Evolutionary conservation across 176 grass and related monocot genomes (phyloP), one percentile per base, ranked within the genome.

Genomic region (Eleusine indica): DNA sequence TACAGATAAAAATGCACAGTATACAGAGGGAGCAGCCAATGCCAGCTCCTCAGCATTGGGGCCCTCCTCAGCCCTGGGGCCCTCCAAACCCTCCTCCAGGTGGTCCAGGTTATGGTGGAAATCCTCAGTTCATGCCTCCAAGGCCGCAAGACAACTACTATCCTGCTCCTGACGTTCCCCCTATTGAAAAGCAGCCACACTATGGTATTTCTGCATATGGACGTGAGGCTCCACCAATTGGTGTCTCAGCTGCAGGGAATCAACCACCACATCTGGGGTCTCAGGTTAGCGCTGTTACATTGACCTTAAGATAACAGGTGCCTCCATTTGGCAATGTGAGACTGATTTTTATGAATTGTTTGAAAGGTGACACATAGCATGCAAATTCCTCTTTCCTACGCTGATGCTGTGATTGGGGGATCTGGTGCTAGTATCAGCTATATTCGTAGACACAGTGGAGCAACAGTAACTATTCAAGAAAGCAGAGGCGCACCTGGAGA

Each of bases 401-500:
- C 91, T 39, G 92, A 98, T 93, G 95, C 95, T 16, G 95, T 98
- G 64, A 98, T 98, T 68, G 95, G 95, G 54, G 80, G 87, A 86
- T 87, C 91, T 84, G 95, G 95, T 83, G 90, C 90, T 44, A 93
- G 84, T 80, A 95, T 98, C 68, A 98, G 91, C 81, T 98, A 98
- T 66, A 98, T 98, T 19, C 90, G 92, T 29, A 91, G 95, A 82
- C 88, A 91, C n/a, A 98, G 95, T 88, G 92, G 95, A 28, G 95
- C 95, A 76, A 89, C 92, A 25, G 90, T 98, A 73, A 93, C 95
- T 70, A 92, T 98, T 83, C 92, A 98, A 78, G 95, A 98, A 89
- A 90, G 88, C 71, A 86, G 90, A 85, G 92, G 93, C 42, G 86
- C 90, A 30, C 90, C 92, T 21, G 95, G 92, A 79, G 92, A 95